Conservation (phyloP, 1,284 basidiomycete genomes). For the Tilletia horrida region DNA sequence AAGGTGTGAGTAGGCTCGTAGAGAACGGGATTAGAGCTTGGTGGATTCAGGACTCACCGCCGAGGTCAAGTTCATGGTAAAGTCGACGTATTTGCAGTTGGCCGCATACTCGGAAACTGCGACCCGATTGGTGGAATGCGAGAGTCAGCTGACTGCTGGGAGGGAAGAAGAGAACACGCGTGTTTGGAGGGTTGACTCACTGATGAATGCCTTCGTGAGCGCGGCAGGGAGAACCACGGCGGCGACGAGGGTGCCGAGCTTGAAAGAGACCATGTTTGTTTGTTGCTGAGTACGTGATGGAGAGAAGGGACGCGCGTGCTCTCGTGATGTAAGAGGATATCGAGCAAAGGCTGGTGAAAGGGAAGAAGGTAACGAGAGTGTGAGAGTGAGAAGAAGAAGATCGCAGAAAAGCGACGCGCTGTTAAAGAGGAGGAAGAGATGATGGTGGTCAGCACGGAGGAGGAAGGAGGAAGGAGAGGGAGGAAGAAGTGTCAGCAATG, state of each 20-base stretch:
- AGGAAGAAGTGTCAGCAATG: background rate
- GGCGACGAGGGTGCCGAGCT: background rate
- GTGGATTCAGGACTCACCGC: background rate
- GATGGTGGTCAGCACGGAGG: no score
- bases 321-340: no score
- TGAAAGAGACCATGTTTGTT: background rate
- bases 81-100: slow-evolving; percentile 8
- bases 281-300: background rate
- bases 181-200: background rate
- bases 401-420: background rate
- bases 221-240: background rate
- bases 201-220: background rate
- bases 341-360: no score
- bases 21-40: background rate
- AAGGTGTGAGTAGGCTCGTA: background rate
- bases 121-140: background rate
- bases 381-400: background rate
- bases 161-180: no score
- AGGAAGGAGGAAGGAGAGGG: background rate
- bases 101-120: slow-evolving; percentile 1
- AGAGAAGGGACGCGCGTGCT: no score
- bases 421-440: background rate
- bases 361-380: no score
- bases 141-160: background rate
- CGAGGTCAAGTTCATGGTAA: background rate